phyloP scores from a whole-genome alignment of 2,329 filamentous ascomycete genomes.

The Plectosphaerella plurivora region DNA sequence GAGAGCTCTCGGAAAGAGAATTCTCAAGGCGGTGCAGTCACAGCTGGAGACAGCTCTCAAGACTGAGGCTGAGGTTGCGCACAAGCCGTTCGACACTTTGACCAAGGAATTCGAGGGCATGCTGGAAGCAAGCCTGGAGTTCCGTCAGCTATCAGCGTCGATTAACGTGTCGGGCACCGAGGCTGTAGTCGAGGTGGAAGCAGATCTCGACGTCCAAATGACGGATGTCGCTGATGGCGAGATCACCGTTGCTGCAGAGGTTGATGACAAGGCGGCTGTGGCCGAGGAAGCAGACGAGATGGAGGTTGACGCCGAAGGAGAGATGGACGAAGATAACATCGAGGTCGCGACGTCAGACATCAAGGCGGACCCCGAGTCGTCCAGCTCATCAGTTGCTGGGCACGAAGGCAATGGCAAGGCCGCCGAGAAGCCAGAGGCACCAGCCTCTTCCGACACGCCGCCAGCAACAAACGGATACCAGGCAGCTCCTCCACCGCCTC shows the following conservation, averaged over 20 bases:
- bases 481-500: conserved; percentile 20
- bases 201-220: conserved; percentile 45
- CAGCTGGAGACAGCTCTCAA: conserved; percentile 70
- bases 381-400: conserved; percentile 20
- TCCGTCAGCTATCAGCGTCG: conserved; percentile 32
- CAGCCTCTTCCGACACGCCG: conserved; percentile 32
- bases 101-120: conserved; percentile 70
- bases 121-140: conserved; percentile 63
- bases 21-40: conserved; percentile 77
- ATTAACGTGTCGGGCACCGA: conserved; percentile 27
- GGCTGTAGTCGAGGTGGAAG: conserved; percentile 32
- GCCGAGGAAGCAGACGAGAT: conserved; percentile 30
- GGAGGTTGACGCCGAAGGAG: conserved; percentile 32
- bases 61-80: conserved; percentile 77
- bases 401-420: conserved; percentile 16
- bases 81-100: conserved; percentile 64
- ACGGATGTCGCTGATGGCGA: conserved; percentile 41
- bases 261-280: conserved; percentile 15
- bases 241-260: conserved; percentile 37
- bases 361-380: conserved; percentile 15
- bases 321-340: conserved; percentile 33
- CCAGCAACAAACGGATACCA: conserved; percentile 45
- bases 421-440: conserved; percentile 18
- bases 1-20: conserved; percentile 81
- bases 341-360: conserved; percentile 39